Percentiles rank a stretch among this genome's conserved stretches.
phyloP scores from a whole-genome alignment of 2,329 filamentous ascomycete species.

The Trichophyton schoenleinii region DNA sequence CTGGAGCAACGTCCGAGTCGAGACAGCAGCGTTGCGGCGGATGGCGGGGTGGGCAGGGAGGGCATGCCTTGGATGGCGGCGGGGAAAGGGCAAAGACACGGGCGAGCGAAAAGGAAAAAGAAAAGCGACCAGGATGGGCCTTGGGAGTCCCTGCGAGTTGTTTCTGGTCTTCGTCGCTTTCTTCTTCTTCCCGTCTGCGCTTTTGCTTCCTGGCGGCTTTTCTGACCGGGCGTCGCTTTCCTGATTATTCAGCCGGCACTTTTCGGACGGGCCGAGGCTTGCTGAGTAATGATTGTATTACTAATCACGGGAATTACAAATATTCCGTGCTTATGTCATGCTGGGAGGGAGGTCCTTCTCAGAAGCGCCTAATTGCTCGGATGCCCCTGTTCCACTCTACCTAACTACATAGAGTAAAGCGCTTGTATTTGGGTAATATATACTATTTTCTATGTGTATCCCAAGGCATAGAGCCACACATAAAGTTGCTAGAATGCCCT shows the following conservation, averaged over 20 bases:
- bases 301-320: neutral
- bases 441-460: too few species aligned
- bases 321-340: too few species aligned
- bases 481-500: too few species aligned
- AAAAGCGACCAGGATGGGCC: neutral
- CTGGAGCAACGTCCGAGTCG: neutral
- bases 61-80: constrained; percentile 8
- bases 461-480: too few species aligned
- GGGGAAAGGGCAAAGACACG: neutral
- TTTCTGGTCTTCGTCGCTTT: neutral
- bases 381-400: too few species aligned
- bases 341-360: too few species aligned
- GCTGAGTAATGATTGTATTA: neutral
- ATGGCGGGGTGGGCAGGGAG: constrained; percentile 3
- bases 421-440: too few species aligned
- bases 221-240: neutral
- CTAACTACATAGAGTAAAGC: too few species aligned
- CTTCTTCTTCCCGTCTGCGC: neutral
- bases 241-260: constrained; percentile 1
- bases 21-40: constrained; percentile 1
- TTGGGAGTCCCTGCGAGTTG: neutral
- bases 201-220: neutral
- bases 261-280: neutral
- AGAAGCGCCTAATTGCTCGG: too few species aligned
- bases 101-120: neutral